Conservation (phyloP, 768 basidiomycete species). For the Suillus clintonianus region DNA sequence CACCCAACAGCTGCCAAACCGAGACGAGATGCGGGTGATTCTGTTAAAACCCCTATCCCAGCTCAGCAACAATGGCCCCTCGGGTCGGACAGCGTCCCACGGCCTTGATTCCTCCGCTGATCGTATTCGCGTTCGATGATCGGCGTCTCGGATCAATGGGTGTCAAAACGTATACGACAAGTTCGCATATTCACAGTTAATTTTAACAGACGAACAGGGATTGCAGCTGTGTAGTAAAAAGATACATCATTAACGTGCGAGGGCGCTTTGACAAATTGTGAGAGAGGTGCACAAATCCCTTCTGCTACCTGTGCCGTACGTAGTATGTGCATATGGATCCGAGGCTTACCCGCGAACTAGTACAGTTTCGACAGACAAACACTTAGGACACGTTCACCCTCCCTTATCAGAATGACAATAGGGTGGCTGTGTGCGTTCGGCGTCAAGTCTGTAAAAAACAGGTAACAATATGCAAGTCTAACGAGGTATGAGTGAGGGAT, state of each 20-base stretch:
- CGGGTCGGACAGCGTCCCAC: neutral
- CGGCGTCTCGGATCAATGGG: slow-evolving; percentile 1
- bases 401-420: neutral
- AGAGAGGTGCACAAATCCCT: neutral
- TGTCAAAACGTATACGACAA: neutral
- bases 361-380: neutral
- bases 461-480: neutral
- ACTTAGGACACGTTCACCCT: neutral
- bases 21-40: neutral
- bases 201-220: neutral
- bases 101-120: neutral
- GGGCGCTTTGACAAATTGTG: neutral
- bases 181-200: neutral
- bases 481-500: neutral
- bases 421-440: neutral
- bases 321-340: neutral
- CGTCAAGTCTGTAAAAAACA: neutral
- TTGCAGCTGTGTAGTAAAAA: neutral
- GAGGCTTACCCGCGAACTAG: neutral
- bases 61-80: neutral
- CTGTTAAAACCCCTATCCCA: neutral
- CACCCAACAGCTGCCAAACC: neutral
- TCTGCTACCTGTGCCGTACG: neutral
- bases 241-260: neutral
- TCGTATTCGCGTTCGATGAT: neutral